Evolutionary conservation across 164 flowering plant genomes (phyloP).

Genomic region (Akebia trifoliata): DNA sequence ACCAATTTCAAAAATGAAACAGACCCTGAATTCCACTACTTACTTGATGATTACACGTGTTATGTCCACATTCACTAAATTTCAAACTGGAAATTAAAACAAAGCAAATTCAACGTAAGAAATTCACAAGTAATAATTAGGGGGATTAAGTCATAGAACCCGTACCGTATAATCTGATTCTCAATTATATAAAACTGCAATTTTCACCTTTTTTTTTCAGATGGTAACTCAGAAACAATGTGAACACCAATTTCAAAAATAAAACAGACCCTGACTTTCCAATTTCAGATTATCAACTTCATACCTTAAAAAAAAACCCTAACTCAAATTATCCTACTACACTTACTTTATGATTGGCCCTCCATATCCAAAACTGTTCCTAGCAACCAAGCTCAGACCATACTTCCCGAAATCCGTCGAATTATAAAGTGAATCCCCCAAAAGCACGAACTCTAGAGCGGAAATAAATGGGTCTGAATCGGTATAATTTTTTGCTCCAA

Average conservation of each 20-base stretch:
- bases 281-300: too few relatives aligned
- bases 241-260: too few relatives aligned
- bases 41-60: too few relatives aligned
- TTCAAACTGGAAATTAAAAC: background rate
- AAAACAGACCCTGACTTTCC: too few relatives aligned
- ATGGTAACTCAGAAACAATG: too few relatives aligned
- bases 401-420: slow-evolving; percentile 56
- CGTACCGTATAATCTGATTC: background rate
- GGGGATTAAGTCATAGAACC: background rate
- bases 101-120: background rate
- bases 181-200: too few relatives aligned
- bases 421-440: slow-evolving; percentile 68
- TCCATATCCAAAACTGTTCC: slow-evolving; percentile 65
- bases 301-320: background rate
- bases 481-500: slow-evolving; percentile 57
- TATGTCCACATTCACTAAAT: background rate
- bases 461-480: slow-evolving; percentile 85
- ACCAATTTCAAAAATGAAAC: too few relatives aligned
- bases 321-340: background rate
- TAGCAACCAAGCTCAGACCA: slow-evolving; percentile 56
- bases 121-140: background rate
- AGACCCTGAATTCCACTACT: too few relatives aligned
- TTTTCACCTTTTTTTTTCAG: too few relatives aligned
- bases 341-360: slow-evolving; percentile 57
- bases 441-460: slow-evolving; percentile 52